Base-by-base conservation (phyloP, 768 basidiomycete genomes). In the Suillus ampliporus region DNA sequence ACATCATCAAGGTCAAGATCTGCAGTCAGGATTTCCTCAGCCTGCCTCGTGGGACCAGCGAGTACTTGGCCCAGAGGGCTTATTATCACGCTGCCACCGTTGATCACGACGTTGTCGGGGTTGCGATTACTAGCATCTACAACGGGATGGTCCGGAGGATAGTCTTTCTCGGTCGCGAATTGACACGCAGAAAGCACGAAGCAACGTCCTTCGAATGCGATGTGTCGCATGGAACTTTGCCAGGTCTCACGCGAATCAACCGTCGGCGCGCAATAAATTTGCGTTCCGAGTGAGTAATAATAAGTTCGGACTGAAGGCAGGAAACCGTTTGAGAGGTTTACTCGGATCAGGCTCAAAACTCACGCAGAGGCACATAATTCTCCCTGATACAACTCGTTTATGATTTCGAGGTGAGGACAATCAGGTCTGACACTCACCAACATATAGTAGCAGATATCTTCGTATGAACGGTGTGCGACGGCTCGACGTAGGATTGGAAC, bases 161-260 rank as follows among this genome's bases (percentile, higher is more conserved):
- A 88, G 68, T 88, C 82, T 70, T 79, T 78, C 65, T 83, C 83
- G 61, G 82, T 78, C 0, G 85, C 80, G 68, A 80, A 88, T 67
- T 88, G 86, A 58, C 84, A 88, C 4, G 86, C 87, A 15, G 84
- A 81, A 28, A 90, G 76, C 56, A 90, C 89, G 71, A 89, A 88
- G 73, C 87, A 88, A 28, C 89, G 82, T 11, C 89, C 89, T 69
- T 90, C 89, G 40, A 86, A 74, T 1, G 89, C 88, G 54, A 90
- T 86, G 67, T 88, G 87, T 28, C 74, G 68, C 86, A 89, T 88
- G 1, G 84, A 82, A 61, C 76, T 73, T 65, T 79, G 79, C 89
- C 88, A 90, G 10, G 69, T 76, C 2, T 81, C 80, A 3, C 88
- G 78, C 5, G 81, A 77, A 65, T 89, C 89, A 23, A 89, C 87